These are phyloP conservation scores for Clonostachys chloroleuca DNA, from an alignment of 2,329 filamentous ascomycete genomes.

Conservation along the genomic window DNA sequence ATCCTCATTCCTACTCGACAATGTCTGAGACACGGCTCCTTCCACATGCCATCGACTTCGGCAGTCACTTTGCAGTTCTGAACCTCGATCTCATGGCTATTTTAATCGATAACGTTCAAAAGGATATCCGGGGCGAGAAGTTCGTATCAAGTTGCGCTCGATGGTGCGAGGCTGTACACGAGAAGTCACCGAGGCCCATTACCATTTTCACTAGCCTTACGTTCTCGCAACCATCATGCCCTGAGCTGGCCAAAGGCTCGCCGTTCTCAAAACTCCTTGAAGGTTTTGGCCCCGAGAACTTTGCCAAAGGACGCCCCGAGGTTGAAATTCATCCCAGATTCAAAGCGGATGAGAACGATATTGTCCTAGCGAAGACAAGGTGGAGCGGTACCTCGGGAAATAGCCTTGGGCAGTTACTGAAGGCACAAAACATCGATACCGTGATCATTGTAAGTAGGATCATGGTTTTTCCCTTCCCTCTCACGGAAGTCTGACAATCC, in stretches of 20 bases:
- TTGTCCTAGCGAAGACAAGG: constrained; percentile 31
- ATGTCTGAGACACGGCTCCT: background rate
- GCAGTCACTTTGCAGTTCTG: constrained; percentile 4
- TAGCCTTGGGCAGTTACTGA: constrained; percentile 30
- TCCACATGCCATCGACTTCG: background rate
- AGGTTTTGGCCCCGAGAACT: constrained; percentile 12
- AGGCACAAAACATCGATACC: constrained; percentile 29
- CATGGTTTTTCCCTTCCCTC: background rate
- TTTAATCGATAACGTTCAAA: constrained; percentile 23
- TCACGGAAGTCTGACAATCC: background rate
- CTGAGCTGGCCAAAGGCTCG: constrained; percentile 21
- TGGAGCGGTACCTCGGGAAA: constrained; percentile 35
- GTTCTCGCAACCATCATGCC: constrained; percentile 24
- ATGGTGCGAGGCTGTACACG: constrained; percentile 33
- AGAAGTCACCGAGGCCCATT: constrained; percentile 21
- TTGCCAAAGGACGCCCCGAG: constrained; percentile 13
- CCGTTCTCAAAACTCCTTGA: constrained; percentile 22
- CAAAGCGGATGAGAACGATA: constrained; percentile 19
- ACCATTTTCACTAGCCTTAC: constrained; percentile 29
- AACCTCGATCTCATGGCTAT: constrained; percentile 32
- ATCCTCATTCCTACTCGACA: background rate
- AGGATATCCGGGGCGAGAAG: constrained; percentile 19
- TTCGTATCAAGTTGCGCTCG: constrained; percentile 23
- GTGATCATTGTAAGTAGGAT: constrained; percentile 23
- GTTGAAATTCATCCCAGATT: constrained; percentile 26